A percentile compares a stretch with the other conserved stretches of the same genome.
Conservation (phyloP, 768 basidiomycete species). For the Saitozyma sp. region DNA sequence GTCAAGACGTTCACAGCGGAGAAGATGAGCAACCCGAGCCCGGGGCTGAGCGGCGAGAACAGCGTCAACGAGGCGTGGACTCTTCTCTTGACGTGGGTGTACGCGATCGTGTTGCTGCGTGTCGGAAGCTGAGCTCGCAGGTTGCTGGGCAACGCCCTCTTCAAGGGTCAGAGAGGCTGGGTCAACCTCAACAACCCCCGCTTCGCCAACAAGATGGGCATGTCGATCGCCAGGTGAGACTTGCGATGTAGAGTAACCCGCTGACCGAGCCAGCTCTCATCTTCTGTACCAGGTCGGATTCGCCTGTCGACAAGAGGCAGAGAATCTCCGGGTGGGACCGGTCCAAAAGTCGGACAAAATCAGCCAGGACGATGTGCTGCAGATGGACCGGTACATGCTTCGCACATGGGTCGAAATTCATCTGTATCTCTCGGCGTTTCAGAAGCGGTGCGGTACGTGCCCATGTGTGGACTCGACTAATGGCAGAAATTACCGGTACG, state of each 20-base stretch:
- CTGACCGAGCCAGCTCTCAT: conserved; percentile 11
- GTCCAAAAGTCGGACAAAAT: conserved; percentile 20
- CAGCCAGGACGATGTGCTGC: conserved; percentile 16
- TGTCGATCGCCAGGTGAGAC: conserved; percentile 7
- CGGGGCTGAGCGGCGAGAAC: conserved; percentile 13
- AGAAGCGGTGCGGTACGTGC: conserved; percentile 22
- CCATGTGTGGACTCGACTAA: not conserved
- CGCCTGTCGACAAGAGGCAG: conserved; percentile 34
- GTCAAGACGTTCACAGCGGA: conserved; percentile 26
- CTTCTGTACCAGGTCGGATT: conserved; percentile 40
- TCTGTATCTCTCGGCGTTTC: conserved; percentile 19
- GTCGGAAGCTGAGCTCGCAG: conserved; percentile 4
- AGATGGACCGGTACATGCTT: conserved; percentile 44
- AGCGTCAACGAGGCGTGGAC: conserved; percentile 37
- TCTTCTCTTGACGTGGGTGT: conserved; percentile 31
- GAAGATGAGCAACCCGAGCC: conserved; percentile 33
- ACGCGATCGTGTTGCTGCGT: not conserved
- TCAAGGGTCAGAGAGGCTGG: conserved; percentile 44
- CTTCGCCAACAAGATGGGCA: conserved; percentile 29
- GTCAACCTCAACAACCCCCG: conserved; percentile 30
- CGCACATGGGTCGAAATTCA: conserved; percentile 41
- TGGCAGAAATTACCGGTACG: not conserved
- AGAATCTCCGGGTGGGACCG: conserved; percentile 36
- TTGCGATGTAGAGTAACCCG: no score
- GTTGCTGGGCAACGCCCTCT: conserved; percentile 36